Conservation (phyloP, 805 yeast genomes). For the Kuraishia molischiana region DNA sequence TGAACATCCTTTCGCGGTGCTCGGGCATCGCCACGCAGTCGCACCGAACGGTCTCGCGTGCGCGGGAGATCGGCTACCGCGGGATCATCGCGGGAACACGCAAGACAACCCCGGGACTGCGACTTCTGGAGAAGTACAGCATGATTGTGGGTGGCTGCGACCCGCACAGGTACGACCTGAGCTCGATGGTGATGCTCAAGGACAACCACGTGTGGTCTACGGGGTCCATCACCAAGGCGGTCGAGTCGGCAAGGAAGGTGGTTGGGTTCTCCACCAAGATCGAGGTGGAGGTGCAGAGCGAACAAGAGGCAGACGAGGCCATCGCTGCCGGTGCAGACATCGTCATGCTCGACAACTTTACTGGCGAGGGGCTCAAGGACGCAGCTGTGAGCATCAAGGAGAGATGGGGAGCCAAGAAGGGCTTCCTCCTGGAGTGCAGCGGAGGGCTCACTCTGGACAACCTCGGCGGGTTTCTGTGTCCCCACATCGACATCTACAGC, state of each 20-base stretch:
- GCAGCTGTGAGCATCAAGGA: constrained; percentile 58
- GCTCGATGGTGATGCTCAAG: constrained; percentile 93
- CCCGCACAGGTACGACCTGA: constrained; percentile 82
- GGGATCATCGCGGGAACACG: constrained; percentile 94
- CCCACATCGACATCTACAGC: constrained; percentile 81
- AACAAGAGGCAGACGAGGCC: constrained; percentile 84
- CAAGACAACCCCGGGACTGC: constrained; percentile 94
- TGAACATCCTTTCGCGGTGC: constrained; percentile 71
- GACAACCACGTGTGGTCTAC: constrained; percentile 92
- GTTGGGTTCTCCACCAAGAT: constrained; percentile 87
- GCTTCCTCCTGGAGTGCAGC: constrained; percentile 76
- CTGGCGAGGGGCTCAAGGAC: constrained; percentile 48
- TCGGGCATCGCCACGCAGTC: constrained; percentile 86
- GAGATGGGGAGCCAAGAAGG: constrained; percentile 38
- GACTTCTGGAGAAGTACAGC: constrained; percentile 82
- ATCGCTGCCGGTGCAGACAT: constrained; percentile 93
- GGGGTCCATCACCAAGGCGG: constrained; percentile 85
- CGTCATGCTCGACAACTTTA: constrained; percentile 87
- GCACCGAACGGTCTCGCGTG: constrained; percentile 41
- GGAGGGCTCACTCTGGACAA: constrained; percentile 80
- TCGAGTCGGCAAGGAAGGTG: constrained; percentile 61
- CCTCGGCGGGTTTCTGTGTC: constrained; percentile 52
- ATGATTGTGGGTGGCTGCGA: constrained; percentile 96
- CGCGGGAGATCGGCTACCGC: constrained; percentile 56
- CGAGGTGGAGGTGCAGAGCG: constrained; percentile 86